Base-by-base conservation (phyloP, 139 green algal species). In the Zygnema cylindricum region DNA sequence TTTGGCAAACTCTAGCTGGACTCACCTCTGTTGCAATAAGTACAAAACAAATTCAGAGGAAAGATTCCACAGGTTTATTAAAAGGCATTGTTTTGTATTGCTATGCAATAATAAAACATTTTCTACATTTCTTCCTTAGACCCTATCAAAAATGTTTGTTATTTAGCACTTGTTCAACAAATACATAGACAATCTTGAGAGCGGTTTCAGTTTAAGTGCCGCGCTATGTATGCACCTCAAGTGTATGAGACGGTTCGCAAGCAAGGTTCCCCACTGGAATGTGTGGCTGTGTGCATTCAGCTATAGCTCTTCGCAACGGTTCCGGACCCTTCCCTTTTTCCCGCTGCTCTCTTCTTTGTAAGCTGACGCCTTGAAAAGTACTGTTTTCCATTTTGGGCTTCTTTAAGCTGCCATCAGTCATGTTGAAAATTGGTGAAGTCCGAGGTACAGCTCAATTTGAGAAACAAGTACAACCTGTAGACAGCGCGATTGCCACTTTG, bases 201-300 rank as follows among this genome's bases (percentile, higher is more conserved):
- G 16, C 7, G 7, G 49, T 25, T 16, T 63, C 49, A 63, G 16
- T 16, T 63, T 63, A 63, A 63, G 7, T 63, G 49, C 49, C 16
- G 49, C 16, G 16, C 7, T 16, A 63, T 25, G 49, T 7, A 63
- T 7, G 49, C 77, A 84, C 77, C 38, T 69, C 30, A 21, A 84
- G 77, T 7, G 40, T 84, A 16, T 33, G 77, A 23, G 55, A 55
- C n/a, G 38, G 38, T 2, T 84, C 77, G 77, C 38, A 84, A 55
- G 11, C 33, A 55, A 84, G 32, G 38, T 36, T 54, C 22, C n/a
- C 3, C 16, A 55, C 7, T 3, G 16, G 77, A 35, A 86, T 36
- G 69, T 88, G 30, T 36, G 84, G 73, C 76, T 87, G 84, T 2
- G 84, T 89, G 84, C 84, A 89, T 75, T 89, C 84, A 3, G 35